Evolutionary conservation across 192 early-diverging fungal genomes (phyloP).

Genomic region (Radiomyces spectabilis): DNA sequence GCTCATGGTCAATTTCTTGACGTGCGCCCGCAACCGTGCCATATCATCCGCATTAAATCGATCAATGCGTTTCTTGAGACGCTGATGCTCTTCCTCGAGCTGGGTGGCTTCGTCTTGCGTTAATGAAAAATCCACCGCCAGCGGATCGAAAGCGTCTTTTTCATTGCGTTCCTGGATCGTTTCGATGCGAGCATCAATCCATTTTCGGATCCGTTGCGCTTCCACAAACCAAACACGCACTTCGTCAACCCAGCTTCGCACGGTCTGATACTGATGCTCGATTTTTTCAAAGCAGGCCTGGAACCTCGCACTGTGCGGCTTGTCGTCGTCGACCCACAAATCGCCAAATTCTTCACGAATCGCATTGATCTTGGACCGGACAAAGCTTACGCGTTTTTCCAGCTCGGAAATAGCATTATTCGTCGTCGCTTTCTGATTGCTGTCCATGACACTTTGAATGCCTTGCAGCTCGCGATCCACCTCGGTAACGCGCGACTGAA

Average conservation of each 20-base stretch:
- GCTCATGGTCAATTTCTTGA: conserved; percentile 23
- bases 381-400: conserved; percentile 16
- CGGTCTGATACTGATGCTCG: conserved; percentile 11
- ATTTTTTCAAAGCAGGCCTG: background rate
- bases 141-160: conserved; percentile 14
- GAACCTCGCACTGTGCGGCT: too few relatives aligned
- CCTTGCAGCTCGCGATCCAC: conserved; percentile 13
- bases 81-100: conserved; percentile 20
- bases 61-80: conserved; percentile 28
- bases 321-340: background rate
- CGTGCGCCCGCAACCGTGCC: conserved; percentile 32
- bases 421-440: conserved; percentile 16
- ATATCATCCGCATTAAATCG: conserved; percentile 38
- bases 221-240: conserved; percentile 36
- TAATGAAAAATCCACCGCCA: conserved; percentile 4
- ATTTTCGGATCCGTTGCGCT: conserved; percentile 33
- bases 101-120: conserved; percentile 8
- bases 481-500: too few relatives aligned
- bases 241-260: conserved; percentile 22
- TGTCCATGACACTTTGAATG: conserved; percentile 23
- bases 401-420: conserved; percentile 20
- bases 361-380: conserved; percentile 8
- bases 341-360: conserved; percentile 13
- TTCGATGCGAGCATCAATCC: conserved; percentile 31
- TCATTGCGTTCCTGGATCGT: conserved; percentile 16